phyloP scores from a whole-genome alignment of 352 stramenopile genomes.

The Paralagenidium karlingii region DNA sequence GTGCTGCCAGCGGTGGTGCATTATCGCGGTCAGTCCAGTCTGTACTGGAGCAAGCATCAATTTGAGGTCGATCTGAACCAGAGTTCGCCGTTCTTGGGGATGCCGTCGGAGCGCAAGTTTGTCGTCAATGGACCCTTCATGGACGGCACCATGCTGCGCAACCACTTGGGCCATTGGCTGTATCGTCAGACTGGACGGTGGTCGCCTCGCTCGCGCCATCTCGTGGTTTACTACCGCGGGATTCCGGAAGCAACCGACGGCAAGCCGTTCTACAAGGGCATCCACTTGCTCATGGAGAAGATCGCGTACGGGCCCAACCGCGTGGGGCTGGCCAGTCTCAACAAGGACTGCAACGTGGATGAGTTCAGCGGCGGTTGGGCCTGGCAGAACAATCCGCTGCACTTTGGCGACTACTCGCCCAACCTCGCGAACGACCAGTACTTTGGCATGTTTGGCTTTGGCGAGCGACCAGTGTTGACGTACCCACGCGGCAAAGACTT shows the following conservation, averaged over 20 bases:
- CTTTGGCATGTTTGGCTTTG: conserved; percentile 69
- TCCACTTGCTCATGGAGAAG: conserved; percentile 70
- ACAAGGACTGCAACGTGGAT: conserved; percentile 19
- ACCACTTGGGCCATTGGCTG: conserved; percentile 70
- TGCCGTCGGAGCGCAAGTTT: conserved; percentile 53
- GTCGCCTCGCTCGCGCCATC: conserved; percentile 44
- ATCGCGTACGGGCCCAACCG: conserved; percentile 57
- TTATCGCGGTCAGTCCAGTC: conserved; percentile 65
- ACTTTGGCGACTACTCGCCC: conserved; percentile 50
- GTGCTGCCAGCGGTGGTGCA: conserved; percentile 39
- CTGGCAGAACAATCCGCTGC: conserved; percentile 65
- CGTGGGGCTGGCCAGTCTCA: conserved; percentile 39
- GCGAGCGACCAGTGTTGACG: conserved; percentile 41
- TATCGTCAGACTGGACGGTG: conserved; percentile 58
- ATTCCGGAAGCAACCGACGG: conserved; percentile 10
- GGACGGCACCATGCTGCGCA: conserved; percentile 56
- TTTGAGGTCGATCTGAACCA: conserved; percentile 52
- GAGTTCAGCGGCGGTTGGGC: conserved; percentile 57
- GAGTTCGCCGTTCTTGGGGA: conserved; percentile 24
- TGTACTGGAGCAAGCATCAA: conserved; percentile 71
- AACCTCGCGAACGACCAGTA: conserved; percentile 73
- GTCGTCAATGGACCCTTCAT: conserved; percentile 66
- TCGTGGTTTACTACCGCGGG: conserved; percentile 52
- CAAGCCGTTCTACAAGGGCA: conserved; percentile 33
- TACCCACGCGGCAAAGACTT: conserved; percentile 33